Evolutionary conservation across 352 stramenopile genomes (phyloP).

Genomic region (Saprolegnia diclina): DNA sequence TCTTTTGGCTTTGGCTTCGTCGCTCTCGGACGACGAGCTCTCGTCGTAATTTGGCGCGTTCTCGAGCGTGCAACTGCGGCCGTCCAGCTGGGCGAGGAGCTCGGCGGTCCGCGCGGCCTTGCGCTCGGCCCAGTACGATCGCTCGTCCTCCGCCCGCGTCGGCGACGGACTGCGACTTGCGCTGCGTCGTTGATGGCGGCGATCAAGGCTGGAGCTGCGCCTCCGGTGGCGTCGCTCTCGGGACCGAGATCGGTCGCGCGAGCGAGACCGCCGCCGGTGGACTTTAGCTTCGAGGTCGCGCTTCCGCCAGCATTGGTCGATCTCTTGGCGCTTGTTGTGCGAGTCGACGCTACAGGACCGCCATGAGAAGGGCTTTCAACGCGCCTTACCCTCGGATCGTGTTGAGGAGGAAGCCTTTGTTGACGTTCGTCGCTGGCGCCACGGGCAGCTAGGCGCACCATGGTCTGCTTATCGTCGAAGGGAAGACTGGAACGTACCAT

Average conservation of each 20-base stretch:
- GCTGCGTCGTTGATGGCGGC: not conserved
- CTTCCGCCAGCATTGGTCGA: conserved; percentile 19
- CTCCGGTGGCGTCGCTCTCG: not conserved
- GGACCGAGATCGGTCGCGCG: conserved; percentile 5
- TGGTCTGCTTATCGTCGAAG: too few species aligned
- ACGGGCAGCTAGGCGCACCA: conserved; percentile 8
- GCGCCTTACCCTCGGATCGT: conserved; percentile 4
- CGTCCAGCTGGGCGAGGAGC: not conserved
- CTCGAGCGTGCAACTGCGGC: conserved; percentile 5
- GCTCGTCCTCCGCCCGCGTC: conserved; percentile 2
- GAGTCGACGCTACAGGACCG: not conserved
- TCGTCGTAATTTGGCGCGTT: conserved; percentile 17
- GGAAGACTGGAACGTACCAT: not conserved
- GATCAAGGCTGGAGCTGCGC: not conserved
- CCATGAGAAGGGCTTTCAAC: not conserved
- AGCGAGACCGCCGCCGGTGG: not conserved
- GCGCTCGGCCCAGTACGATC: conserved; percentile 14
- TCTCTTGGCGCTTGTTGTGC: conserved; percentile 4
- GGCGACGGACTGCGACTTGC: not conserved
- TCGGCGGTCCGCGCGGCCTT: not conserved
- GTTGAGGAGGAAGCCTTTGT: conserved; percentile 27
- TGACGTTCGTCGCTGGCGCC: conserved; percentile 9
- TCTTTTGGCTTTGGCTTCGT: conserved; percentile 1
- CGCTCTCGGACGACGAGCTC: not conserved
- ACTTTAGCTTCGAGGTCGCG: conserved; percentile 9